Conservation (phyloP, 1,139 yeast species). For the Kodamaea ohmeri region DNA sequence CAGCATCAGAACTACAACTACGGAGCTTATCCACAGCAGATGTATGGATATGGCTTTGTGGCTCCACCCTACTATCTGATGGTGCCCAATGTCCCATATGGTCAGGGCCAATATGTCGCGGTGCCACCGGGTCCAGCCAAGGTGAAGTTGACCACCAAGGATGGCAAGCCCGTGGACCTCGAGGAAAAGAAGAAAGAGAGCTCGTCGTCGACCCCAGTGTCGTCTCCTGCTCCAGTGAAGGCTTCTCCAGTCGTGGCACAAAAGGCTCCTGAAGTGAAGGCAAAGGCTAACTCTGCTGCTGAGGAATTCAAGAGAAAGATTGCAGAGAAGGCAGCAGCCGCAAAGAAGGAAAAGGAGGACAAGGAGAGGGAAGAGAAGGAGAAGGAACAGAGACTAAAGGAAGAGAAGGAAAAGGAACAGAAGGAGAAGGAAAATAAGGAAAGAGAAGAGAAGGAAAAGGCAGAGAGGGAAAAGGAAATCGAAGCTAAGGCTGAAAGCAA, state of each 20-base stretch:
- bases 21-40: constrained; percentile 16
- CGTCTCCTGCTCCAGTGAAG: constrained; percentile 11
- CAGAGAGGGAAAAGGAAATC: constrained; percentile 10
- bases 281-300: constrained; percentile 16
- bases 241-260: constrained; percentile 13
- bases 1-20: constrained; percentile 14
- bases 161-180: constrained; percentile 46
- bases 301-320: constrained; percentile 27
- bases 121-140: constrained; percentile 18
- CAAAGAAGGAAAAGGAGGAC: constrained; percentile 13
- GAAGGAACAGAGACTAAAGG: constrained; percentile 6
- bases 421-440: constrained; percentile 14
- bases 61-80: constrained; percentile 18
- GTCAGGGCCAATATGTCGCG: constrained; percentile 17
- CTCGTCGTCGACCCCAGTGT: constrained; percentile 15
- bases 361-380: constrained; percentile 8
- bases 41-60: constrained; percentile 18
- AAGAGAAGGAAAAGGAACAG: constrained; percentile 5
- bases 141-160: constrained; percentile 44
- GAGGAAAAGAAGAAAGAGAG: constrained; percentile 38
- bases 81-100: constrained; percentile 19
- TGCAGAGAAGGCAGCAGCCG: constrained; percentile 22
- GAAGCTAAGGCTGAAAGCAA: constrained; percentile 7
- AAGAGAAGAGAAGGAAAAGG: constrained; percentile 12
- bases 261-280: constrained; percentile 11